These are phyloP conservation scores for Nasturtium officinale DNA, from an alignment of 345 rosid species.

Conservation along the genomic window DNA sequence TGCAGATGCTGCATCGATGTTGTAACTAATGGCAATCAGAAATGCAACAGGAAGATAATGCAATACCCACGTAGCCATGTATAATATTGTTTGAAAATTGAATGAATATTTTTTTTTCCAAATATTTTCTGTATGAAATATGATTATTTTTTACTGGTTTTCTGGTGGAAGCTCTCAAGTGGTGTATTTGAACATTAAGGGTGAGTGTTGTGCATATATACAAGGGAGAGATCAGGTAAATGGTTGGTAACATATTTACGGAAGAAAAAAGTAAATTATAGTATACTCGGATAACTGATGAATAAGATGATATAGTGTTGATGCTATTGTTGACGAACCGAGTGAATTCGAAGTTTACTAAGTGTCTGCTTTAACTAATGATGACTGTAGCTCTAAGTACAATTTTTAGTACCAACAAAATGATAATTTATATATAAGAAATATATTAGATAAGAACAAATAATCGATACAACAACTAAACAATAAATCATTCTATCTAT, in stretches of 20 bases:
- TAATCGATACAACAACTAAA: neutral
- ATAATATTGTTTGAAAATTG: neutral
- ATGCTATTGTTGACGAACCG: conserved; percentile 38
- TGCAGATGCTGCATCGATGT: conserved; percentile 38
- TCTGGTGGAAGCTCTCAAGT: conserved; percentile 24
- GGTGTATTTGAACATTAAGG: conserved; percentile 16
- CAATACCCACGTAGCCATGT: conserved; percentile 37
- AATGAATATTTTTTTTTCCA: neutral
- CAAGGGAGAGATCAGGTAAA: conserved; percentile 11
- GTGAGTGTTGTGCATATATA: conserved; percentile 29
- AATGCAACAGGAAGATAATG: conserved; percentile 33
- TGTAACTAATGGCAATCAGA: conserved; percentile 31
- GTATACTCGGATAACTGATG: conserved; percentile 11
- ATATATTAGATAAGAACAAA: neutral
- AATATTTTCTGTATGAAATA: conserved; percentile 1
- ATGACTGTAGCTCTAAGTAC: conserved; percentile 10
- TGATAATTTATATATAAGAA: neutral
- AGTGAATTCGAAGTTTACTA: conserved; percentile 42
- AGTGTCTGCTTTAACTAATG: conserved; percentile 10
- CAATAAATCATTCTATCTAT: neutral
- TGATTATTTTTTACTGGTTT: neutral
- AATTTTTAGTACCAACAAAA: conserved; percentile 10
- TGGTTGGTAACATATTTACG: conserved; percentile 35
- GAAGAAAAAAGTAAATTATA: neutral
- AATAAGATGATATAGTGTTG: conserved; percentile 23